These are phyloP conservation scores for Ilyonectria sp. DNA, from an alignment of 2,329 filamentous ascomycete genomes.

Conservation along the genomic window DNA sequence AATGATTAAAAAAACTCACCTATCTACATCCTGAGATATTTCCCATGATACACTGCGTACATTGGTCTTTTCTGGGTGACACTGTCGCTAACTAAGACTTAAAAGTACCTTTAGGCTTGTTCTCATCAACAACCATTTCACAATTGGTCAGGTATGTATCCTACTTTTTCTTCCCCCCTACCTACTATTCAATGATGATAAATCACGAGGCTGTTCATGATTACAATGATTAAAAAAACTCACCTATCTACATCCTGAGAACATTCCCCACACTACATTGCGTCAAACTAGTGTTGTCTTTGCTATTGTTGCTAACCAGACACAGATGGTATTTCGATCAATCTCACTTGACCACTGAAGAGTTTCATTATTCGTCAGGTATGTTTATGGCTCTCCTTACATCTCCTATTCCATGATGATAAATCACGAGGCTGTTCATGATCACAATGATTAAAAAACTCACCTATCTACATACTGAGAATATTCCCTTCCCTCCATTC, in stretches of 20 bases:
- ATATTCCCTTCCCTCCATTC: not conserved
- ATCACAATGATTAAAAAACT: slow-evolving; percentile 56
- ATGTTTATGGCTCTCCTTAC: not conserved
- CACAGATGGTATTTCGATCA: not conserved
- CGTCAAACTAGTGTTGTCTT: not conserved
- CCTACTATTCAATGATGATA: slow-evolving; percentile 56
- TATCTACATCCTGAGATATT: slow-evolving; percentile 44
- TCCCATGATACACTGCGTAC: not conserved
- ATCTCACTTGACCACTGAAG: not conserved
- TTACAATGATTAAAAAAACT: slow-evolving; percentile 55
- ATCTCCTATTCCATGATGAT: slow-evolving; percentile 56
- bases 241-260: slow-evolving; percentile 45
- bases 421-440: slow-evolving; percentile 64
- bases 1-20: slow-evolving; percentile 56
- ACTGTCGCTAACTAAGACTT: slow-evolving; percentile 17
- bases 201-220: slow-evolving; percentile 65
- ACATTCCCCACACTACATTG: too few relatives aligned
- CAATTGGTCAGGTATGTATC: slow-evolving; percentile 13
- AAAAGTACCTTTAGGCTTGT: not conserved
- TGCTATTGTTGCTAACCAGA: not conserved
- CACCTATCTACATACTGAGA: slow-evolving; percentile 46
- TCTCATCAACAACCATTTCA: not conserved
- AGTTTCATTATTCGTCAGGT: not conserved
- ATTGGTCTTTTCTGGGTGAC: not conserved
- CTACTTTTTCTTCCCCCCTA: not conserved